Conservation (phyloP, 495 filamentous ascomycete genomes). For the Thozetella sp. region DNA sequence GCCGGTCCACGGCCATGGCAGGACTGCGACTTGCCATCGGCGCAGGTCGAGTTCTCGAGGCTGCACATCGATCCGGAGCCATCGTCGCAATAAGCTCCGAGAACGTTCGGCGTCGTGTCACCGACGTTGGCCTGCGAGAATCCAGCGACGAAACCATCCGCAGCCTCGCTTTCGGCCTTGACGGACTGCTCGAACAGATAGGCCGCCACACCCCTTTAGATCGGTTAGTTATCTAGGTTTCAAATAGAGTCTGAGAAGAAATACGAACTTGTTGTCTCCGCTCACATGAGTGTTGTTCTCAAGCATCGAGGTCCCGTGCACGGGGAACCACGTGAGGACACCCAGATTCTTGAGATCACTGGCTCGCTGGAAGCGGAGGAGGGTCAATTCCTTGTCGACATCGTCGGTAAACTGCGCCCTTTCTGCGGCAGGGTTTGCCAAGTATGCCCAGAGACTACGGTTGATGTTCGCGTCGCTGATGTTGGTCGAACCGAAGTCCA, state of each 20-base stretch:
- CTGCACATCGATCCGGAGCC: constrained; percentile 68
- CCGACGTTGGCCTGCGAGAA: constrained; percentile 96
- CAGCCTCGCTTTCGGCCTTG: constrained; percentile 44
- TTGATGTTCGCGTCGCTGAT: constrained; percentile 78
- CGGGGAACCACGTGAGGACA: constrained; percentile 87
- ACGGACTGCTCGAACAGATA: constrained; percentile 79
- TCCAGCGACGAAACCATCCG: constrained; percentile 81
- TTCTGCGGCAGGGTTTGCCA: constrained; percentile 83
- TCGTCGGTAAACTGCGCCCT: constrained; percentile 68
- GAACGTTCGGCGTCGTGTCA: constrained; percentile 87
- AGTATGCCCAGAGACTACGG: constrained; percentile 84
- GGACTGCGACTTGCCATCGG: constrained; percentile 64
- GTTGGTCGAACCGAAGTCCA: constrained; percentile 46
- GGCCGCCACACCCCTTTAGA: constrained; percentile 57
- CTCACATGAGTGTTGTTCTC: constrained; percentile 91
- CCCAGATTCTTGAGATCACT: constrained; percentile 69
- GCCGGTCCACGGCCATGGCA: constrained; percentile 88
- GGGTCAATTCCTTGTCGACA: constrained; percentile 84
- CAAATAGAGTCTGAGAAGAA: too few species aligned
- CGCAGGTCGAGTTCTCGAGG: constrained; percentile 80
- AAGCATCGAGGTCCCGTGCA: constrained; percentile 89
- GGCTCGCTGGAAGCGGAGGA: constrained; percentile 73
- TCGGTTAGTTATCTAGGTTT: too few species aligned
- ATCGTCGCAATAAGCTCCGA: constrained; percentile 85
- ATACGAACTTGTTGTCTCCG: constrained; percentile 94